Base-by-base conservation (phyloP, 306 rosid genomes). In the Acacia crassicarpa region DNA sequence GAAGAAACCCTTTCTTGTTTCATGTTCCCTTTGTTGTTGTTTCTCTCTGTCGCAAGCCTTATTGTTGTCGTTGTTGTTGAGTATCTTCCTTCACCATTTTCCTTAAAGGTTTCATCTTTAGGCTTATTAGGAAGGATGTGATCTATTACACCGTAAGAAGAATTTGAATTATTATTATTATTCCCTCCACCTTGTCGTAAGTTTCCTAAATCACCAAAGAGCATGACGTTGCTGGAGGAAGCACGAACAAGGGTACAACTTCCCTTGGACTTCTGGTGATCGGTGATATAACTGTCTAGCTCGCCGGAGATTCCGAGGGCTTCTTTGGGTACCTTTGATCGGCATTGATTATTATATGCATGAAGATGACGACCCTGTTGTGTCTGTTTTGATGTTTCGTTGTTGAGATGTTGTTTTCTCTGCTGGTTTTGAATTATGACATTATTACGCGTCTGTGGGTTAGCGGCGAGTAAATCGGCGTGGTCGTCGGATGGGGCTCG, bases 201-300 rank as follows among this genome's bases (percentile, higher is more conserved):
- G 83, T 94, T 94, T 41, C 98, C 98, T 63, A 94, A 82, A 85
- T 91, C 81, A 27, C 97, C 88, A 32, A 45, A 77, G 46, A 94
- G 83, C 98, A 94, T 94, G 6, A 93, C 91, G 49, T 94, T 94
- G 86, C 97, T 58, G 0, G 98, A 94, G 10, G 97, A 92, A 38
- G 98, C 98, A 15, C 98, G 89, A 45, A 94, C 90, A 22, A 94
- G 80, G 35, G 33, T 83, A 27, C 77, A 77, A n/a, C 84, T 82
- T 54, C 97, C 95, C 46, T 79, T 83, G 4, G 83, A 20, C 58
- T 89, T 92, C 67, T 90, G 97, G 53, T 91, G 91, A 82, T 94
- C 97, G 6, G 78, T 33, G 65, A 94, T 85, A 89, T 92, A 91
- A 81, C 84, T 86, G 13, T 94, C 98, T 5, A 94, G 97, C 86